Evolutionary conservation across 768 basidiomycete genomes (phyloP), one percentile per base, ranked within the genome.

Genomic region (Hemileccinum impolitum): DNA sequence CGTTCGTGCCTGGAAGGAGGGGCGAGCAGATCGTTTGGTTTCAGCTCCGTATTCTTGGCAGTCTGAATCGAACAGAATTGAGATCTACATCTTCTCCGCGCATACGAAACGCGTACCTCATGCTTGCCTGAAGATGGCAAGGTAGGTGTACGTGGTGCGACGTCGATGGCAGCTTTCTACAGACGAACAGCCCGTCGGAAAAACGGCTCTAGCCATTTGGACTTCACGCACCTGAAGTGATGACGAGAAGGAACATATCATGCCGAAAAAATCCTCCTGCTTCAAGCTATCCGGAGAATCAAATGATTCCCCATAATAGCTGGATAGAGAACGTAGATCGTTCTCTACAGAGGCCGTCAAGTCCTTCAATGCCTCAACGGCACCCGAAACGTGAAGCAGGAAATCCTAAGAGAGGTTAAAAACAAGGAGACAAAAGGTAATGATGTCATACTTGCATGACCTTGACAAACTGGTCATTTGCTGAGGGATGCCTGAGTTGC

Each of bases 211-310:
- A 30, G 28, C 11, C 11, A 14, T 9, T 17, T 37, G 10, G 4
- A 26, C 13, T 14, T 2, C 10, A 59, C 70, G 45, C 52, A 84
- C 86, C 78, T 84, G 82, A 17, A 94, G 72, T 1, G 80, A 80
- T 0, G 80, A 79, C 1, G 85, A 86, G 67, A 93, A 92, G 0
- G 83, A 78, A n/a, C 79, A 72, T 39, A 93, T 76, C 47, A 84
- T 68, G 0, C 76, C 79, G 58, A 96, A 94, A 61, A 96, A 83
- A 53, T 89, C 87, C 63, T 94, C 94, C 0, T 87, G 80, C 59
- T 85, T 90, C 3, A 77, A 75, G 1, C 81, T 73, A 14, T 90
- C 82, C 0, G 80, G 72, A 0, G 79, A 71, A 43, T 82, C 78
- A 2, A 82, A 78, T 45, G 75, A 75, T 63, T 95, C 91, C 6